phyloP scores from a whole-genome alignment of 2,329 filamentous ascomycete species.

The Coniochaeta prunicola region DNA sequence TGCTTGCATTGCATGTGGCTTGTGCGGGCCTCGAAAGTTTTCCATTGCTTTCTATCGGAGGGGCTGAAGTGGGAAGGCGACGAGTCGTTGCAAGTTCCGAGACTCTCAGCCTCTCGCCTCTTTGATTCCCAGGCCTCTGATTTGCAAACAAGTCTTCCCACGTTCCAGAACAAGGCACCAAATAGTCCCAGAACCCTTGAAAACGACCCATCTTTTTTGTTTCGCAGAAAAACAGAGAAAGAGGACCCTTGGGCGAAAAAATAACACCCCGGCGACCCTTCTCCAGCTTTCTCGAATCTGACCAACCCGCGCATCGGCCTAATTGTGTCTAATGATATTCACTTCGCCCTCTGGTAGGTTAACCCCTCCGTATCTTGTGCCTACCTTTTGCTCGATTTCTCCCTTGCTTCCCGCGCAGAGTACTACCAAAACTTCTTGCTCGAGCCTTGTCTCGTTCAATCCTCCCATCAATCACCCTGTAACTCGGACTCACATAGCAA shows the following conservation, averaged over 20 bases:
- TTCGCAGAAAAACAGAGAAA: background rate
- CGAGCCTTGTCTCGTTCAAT: background rate
- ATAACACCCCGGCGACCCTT: background rate
- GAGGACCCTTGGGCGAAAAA: background rate
- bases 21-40: constrained; percentile 4
- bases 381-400: background rate
- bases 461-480: background rate
- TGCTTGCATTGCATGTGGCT: background rate
- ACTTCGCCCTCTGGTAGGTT: background rate
- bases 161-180: background rate
- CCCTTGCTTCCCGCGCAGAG: background rate
- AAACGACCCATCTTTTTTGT: background rate
- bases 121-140: background rate
- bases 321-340: background rate
- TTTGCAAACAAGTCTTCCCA: constrained; percentile 7
- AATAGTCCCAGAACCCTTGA: background rate
- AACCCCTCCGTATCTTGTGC: background rate
- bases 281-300: constrained; percentile 3
- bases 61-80: constrained; percentile 18
- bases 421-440: background rate
- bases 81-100: constrained; percentile 13
- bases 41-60: constrained; percentile 20
- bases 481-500: background rate
- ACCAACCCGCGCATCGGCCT: background rate
- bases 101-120: constrained; percentile 16